Evolutionary conservation across 2,329 filamentous ascomycete genomes (phyloP).

Genomic region (Neoscytalidium dimidiatum): DNA sequence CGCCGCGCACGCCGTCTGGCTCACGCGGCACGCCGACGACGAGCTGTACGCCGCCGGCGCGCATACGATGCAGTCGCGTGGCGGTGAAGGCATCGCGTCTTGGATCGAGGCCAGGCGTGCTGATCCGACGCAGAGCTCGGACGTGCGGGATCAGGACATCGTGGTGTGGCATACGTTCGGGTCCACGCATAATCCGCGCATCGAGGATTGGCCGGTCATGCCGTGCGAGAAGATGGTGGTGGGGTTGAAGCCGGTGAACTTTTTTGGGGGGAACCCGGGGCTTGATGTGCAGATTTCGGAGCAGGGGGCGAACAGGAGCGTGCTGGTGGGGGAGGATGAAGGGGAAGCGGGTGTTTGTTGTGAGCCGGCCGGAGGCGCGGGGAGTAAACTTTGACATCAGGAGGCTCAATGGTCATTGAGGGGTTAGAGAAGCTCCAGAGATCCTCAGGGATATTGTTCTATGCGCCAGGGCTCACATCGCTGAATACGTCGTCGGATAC

Average conservation of each 20-base stretch:
- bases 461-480: too few species aligned
- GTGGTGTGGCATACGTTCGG: constrained; percentile 35
- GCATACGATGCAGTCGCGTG: constrained; percentile 30
- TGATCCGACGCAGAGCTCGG: neutral
- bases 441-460: too few species aligned
- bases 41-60: constrained; percentile 29
- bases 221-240: constrained; percentile 25
- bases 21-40: constrained; percentile 29
- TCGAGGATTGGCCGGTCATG: constrained; percentile 36
- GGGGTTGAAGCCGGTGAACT: constrained; percentile 13
- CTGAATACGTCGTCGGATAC: too few species aligned
- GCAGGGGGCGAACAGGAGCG: neutral
- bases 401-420: too few species aligned
- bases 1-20: constrained; percentile 30
- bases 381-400: neutral
- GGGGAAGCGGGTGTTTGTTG: neutral
- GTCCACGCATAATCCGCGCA: constrained; percentile 31
- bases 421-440: too few species aligned
- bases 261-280: neutral
- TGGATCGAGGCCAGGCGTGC: neutral
- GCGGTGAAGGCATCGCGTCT: neutral
- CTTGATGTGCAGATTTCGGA: neutral
- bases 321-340: neutral
- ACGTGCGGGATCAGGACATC: constrained; percentile 28
- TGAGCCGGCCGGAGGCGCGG: neutral